Base-by-base conservation (phyloP, 306 rosid genomes). In the Elaeagnus macrophylla region DNA sequence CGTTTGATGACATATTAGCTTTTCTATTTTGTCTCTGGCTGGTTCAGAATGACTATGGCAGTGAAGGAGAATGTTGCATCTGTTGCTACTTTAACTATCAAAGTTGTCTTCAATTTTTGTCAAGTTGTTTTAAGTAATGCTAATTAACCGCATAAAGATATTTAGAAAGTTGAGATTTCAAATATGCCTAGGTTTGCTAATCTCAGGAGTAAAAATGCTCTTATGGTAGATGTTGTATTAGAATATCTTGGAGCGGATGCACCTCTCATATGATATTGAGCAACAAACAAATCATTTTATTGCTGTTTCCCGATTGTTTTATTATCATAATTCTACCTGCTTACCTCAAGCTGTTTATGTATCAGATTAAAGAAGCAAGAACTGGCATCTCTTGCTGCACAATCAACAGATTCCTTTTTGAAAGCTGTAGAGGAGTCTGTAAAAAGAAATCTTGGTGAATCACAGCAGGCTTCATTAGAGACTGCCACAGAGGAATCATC, bases 321-420 rank as follows among this genome's bases (percentile, higher is more conserved):
- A 48, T 40, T 49, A 15, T 8, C 5, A n/a, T 6, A 19, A 42
- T 52, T 61, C 16, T 9, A 9, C n/a, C n/a, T n/a, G n/a, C n/a
- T n/a, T n/a, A n/a, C n/a, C n/a, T n/a, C n/a, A n/a, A 53, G 60
- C 39, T 20, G 43, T 68, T 57, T 41, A 3, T 66, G 37, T 10
- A 7, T 61, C 66, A 91, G 99, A 70, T 76, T 80, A 54, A 77
- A 78, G 78, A 87, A 80, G 79, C 75, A 69, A 56, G 99, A 91
- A 75, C 78, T 91, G 60, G 76, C 68, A 48, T 76, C 78, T 12
- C 67, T 82, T 46, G 82, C 94, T 8, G 72, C 69, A 72, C 74
- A 74, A 72, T 81, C 96, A 4, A 89, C 94, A 13, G 68, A 84
- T 71, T 17, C 71, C 8, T 47, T 79, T 69, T 54, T 77, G 57